phyloP scores from a whole-genome alignment of 2,329 filamentous ascomycete species.

The Lecanoromycetidae sp. region DNA sequence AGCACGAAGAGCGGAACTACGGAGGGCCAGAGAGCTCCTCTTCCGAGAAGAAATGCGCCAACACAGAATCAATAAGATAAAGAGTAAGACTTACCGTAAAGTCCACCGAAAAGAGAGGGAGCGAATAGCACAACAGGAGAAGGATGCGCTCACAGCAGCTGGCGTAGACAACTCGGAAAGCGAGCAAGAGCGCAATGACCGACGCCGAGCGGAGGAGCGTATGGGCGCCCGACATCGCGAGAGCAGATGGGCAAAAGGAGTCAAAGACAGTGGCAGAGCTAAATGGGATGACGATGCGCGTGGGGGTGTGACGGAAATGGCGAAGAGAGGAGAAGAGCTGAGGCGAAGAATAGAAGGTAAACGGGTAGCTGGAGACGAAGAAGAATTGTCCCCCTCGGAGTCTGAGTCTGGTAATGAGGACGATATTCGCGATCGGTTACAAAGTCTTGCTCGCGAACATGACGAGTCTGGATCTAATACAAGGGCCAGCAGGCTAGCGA shows the following conservation, averaged over 20 bases:
- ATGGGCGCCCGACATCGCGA: slow-evolving; percentile 78
- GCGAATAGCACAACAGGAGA: slow-evolving; percentile 44
- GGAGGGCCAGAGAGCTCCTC: slow-evolving; percentile 69
- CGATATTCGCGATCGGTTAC: slow-evolving; percentile 29
- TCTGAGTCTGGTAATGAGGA: slow-evolving; percentile 47
- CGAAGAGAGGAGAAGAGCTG: slow-evolving; percentile 69
- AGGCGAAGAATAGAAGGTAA: slow-evolving; percentile 67
- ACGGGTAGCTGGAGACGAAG: slow-evolving; percentile 46
- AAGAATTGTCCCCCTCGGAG: slow-evolving; percentile 48
- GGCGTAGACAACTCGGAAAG: slow-evolving; percentile 51
- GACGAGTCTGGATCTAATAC: slow-evolving; percentile 28
- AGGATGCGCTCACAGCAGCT: slow-evolving; percentile 45
- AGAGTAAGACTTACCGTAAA: slow-evolving; percentile 87
- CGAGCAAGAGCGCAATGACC: slow-evolving; percentile 55
- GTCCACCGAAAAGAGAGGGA: slow-evolving; percentile 74
- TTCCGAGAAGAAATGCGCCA: slow-evolving; percentile 81
- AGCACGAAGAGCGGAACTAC: slow-evolving; percentile 59
- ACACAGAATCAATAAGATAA: slow-evolving; percentile 96
- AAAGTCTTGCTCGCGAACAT: slow-evolving; percentile 37
- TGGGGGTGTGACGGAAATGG: slow-evolving; percentile 66
- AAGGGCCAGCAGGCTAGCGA: slow-evolving; percentile 56
- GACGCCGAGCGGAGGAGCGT: slow-evolving; percentile 66
- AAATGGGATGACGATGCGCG: slow-evolving; percentile 84
- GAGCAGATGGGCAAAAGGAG: slow-evolving; percentile 82
- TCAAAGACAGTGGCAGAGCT: slow-evolving; percentile 65